These are phyloP conservation scores for Annulohypoxylon stygium DNA, from an alignment of 495 filamentous ascomycete species.

Conservation along the genomic window DNA sequence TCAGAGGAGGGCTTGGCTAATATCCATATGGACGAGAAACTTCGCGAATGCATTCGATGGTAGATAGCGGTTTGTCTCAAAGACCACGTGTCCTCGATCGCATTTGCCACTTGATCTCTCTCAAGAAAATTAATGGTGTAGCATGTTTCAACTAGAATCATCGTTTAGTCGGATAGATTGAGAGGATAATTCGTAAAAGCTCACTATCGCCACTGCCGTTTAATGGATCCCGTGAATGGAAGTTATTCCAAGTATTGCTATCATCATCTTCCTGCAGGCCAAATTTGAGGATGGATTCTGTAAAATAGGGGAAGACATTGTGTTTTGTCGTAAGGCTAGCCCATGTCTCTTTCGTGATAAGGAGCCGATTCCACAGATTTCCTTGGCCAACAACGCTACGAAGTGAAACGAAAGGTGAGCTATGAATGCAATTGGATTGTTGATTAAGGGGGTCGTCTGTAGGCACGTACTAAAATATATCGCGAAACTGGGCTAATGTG, in stretches of 20 bases:
- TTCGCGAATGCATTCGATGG: background rate
- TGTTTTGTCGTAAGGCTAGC: background rate
- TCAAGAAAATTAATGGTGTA: background rate
- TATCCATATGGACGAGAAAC: background rate
- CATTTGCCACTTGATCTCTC: background rate
- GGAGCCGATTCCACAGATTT: background rate
- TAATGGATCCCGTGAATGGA: background rate
- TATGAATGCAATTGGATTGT: background rate
- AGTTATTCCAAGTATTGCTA: background rate
- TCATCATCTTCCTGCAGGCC: background rate
- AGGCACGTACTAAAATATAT: background rate
- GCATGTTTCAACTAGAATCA: background rate
- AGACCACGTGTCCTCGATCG: background rate
- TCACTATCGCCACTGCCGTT: background rate
- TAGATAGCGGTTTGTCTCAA: background rate
- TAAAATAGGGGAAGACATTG: slow-evolving; percentile 11
- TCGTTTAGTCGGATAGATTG: no score
- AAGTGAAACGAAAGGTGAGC: background rate
- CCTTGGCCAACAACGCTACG: background rate
- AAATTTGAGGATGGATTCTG: background rate
- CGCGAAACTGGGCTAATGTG: background rate
- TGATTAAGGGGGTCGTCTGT: background rate
- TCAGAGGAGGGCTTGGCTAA: background rate
- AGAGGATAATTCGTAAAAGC: no score
- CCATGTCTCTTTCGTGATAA: slow-evolving; percentile 4